Evolutionary conservation across 805 yeast species (phyloP).

Genomic region (Scheffersomyces lignosus): DNA sequence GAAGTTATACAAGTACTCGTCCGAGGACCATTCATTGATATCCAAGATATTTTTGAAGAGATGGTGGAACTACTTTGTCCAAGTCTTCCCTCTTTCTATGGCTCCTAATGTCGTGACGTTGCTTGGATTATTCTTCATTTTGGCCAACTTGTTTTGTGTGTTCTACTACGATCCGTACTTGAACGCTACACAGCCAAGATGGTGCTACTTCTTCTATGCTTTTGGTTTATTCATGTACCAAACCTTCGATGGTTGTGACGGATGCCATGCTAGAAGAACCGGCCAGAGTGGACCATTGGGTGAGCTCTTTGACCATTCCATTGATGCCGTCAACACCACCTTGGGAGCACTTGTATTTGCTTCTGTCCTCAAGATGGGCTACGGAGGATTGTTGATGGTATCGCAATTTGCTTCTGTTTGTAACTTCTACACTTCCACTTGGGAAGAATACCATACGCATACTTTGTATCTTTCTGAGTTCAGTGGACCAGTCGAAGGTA

Average conservation of each 20-base stretch:
- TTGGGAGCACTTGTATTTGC: constrained; percentile 72
- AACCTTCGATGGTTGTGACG: constrained; percentile 96
- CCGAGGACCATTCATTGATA: constrained; percentile 78
- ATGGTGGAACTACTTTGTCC: constrained; percentile 76
- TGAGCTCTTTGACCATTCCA: constrained; percentile 89
- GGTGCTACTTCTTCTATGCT: constrained; percentile 79
- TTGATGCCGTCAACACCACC: constrained; percentile 73
- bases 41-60: constrained; percentile 77
- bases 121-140: constrained; percentile 70
- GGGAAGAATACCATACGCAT: constrained; percentile 96
- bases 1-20: constrained; percentile 62
- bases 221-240: constrained; percentile 85
- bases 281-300: constrained; percentile 96
- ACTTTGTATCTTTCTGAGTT: constrained; percentile 72
- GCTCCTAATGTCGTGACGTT: constrained; percentile 93
- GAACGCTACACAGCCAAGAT: constrained; percentile 58
- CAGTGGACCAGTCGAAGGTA: constrained; percentile 96
- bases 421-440: constrained; percentile 85
- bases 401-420: constrained; percentile 73
- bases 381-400: constrained; percentile 56
- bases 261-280: constrained; percentile 91
- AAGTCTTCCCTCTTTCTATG: constrained; percentile 78
- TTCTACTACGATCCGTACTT: constrained; percentile 74
- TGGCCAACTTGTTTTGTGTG: constrained; percentile 62
- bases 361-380: constrained; percentile 77